Evolutionary conservation across 495 filamentous ascomycete species (phyloP).

Genomic region (Penicillium odoratum): DNA sequence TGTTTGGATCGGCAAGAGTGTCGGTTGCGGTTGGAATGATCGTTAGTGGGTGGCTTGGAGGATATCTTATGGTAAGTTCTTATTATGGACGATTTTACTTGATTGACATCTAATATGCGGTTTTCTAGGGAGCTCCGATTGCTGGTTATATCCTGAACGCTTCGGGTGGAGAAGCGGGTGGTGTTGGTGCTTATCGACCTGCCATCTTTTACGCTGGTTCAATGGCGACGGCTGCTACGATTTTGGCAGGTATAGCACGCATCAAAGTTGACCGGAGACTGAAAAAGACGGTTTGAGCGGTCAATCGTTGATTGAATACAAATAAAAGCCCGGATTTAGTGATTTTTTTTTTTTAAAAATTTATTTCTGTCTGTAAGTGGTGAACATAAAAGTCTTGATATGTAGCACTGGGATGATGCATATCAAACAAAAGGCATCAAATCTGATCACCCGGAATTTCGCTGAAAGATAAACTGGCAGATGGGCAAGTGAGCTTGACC

Average conservation of each 20-base stretch:
- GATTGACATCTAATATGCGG: background rate
- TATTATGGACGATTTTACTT: background rate
- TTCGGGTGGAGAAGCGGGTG: conserved; percentile 46
- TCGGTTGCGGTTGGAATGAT: conserved; percentile 62
- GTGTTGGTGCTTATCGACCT: conserved; percentile 52
- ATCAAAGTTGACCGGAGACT: conserved; percentile 28
- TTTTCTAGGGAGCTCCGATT: conserved; percentile 53
- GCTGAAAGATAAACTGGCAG: background rate
- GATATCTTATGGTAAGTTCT: conserved; percentile 52
- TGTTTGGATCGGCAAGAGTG: conserved; percentile 55
- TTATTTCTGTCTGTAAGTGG: too few species aligned
- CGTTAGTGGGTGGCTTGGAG: conserved; percentile 59
- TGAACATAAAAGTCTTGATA: too few species aligned
- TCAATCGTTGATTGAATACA: too few species aligned
- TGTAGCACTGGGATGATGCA: too few species aligned
- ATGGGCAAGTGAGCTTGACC: background rate
- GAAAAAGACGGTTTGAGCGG: conserved; percentile 24
- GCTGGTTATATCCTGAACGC: conserved; percentile 58
- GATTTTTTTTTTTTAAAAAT: too few species aligned
- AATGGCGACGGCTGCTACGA: conserved; percentile 32
- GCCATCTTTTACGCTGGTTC: conserved; percentile 59
- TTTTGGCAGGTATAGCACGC: conserved; percentile 24
- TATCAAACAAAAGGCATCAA: too few species aligned
- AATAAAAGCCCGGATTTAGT: too few species aligned
- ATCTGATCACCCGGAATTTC: background rate